Evolutionary conservation across 2,329 filamentous ascomycete species (phyloP).

Genomic region (Penicillium sp.): DNA sequence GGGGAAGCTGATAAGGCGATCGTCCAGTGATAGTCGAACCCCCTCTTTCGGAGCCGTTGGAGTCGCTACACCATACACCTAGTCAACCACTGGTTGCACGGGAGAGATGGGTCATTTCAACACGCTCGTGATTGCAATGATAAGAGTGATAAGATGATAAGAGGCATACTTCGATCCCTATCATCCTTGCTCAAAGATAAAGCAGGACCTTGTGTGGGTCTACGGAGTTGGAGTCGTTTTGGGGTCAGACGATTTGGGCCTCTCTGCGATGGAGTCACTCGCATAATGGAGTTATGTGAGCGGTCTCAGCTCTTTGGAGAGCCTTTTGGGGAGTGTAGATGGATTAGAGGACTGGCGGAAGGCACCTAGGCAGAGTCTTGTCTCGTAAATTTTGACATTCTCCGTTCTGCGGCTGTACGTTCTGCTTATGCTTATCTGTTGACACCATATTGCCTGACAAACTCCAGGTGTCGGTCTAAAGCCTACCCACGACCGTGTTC

Average conservation of each 20-base stretch:
- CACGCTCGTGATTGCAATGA: neutral
- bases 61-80: neutral
- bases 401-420: slow-evolving; percentile 40
- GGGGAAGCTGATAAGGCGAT: slow-evolving; percentile 14
- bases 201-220: slow-evolving; percentile 8
- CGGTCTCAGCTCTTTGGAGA: neutral
- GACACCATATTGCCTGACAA: neutral
- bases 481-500: slow-evolving; percentile 55
- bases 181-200: neutral
- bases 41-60: slow-evolving; percentile 14
- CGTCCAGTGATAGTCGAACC: neutral
- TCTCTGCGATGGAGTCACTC: neutral
- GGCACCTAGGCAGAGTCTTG: neutral
- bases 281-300: neutral
- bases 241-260: slow-evolving; percentile 12
- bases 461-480: slow-evolving; percentile 49
- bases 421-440: neutral
- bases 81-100: neutral
- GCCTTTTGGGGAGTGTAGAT: slow-evolving; percentile 9
- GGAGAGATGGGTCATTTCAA: neutral
- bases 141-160: neutral
- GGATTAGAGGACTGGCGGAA: neutral
- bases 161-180: neutral
- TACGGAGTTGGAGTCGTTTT: slow-evolving; percentile 16
- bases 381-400: slow-evolving; percentile 11